Evolutionary conservation across 2,329 filamentous ascomycete species (phyloP), one percentile per base, ranked within the genome.

Genomic region (Aspergillus arachidicola): DNA sequence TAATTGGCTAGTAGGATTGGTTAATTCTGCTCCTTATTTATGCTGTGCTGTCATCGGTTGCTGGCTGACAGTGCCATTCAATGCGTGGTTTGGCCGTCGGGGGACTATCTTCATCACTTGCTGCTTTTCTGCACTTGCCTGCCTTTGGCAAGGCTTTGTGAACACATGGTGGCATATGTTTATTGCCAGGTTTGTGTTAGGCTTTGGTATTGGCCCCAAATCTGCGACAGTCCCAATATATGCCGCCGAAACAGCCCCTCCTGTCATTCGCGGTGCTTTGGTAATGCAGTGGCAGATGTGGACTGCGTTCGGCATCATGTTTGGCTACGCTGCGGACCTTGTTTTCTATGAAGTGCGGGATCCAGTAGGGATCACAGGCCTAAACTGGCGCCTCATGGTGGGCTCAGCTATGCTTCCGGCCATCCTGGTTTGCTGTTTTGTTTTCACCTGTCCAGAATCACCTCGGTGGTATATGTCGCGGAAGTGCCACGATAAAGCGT

Each of bases 221-320:
- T 87, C 88, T 26, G 87, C 89, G 0, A 92, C 90, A 0, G 89
- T 92, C 2, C 91, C 91, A 0, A 88, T 94, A 30, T 94, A 91
- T 69, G 88, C 90, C 0, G 91, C 91, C 1, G 91, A 94, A 76
- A 91, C 87, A 62, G 86, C 88, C 0, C 91, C 91, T 0, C 87
- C 90, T 1, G 76, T 79, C 4, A 89, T 93, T 60, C 86, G 91
- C 73, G 90, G 91, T 68, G 91, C 89, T 11, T 82, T 95, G 23
- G 91, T 94, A 66, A 94, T 94, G 91, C 89, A 88, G 66, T 94
- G 91, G 91, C 89, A 94, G 78, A 82, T 83, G 78, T 84, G 79
- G 78, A 81, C 79, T 11, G 82, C 80, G 0, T 82, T 83, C 63
- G 82, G 82, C 19, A 83, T 83, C 64, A 80, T 84, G 83, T 77